Conservation (phyloP, 257 asterid genomes). For the Solanum corneliomulleri region DNA sequence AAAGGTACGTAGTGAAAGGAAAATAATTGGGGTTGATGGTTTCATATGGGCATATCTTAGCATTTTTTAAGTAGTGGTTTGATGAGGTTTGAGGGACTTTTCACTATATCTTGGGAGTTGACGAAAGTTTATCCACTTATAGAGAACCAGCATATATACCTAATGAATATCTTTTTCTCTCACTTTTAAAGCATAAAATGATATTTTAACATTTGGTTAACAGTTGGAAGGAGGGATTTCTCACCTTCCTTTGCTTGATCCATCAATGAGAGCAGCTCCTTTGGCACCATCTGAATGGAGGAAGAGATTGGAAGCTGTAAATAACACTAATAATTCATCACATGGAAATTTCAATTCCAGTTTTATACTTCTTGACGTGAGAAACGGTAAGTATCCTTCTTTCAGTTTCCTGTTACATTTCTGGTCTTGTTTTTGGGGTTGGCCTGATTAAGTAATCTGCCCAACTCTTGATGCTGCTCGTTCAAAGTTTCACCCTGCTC, state of each 20-base stretch:
- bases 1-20: neutral
- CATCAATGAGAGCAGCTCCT: slow-evolving; percentile 70
- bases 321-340: slow-evolving; percentile 16
- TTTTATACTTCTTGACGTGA: slow-evolving; percentile 71
- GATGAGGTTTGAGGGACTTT: neutral
- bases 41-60: neutral
- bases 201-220: slow-evolving; percentile 1
- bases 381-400: slow-evolving; percentile 54
- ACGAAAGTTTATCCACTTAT: neutral
- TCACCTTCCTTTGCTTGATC: slow-evolving; percentile 83
- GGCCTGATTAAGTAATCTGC: neutral
- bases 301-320: slow-evolving; percentile 48
- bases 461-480: neutral
- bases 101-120: neutral
- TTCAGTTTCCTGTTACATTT: neutral
- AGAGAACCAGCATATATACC: neutral
- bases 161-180: neutral
- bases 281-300: slow-evolving; percentile 90
- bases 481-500: neutral
- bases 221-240: slow-evolving; percentile 80
- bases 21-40: neutral
- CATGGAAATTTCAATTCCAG: slow-evolving; percentile 12
- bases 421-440: neutral
- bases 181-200: neutral
- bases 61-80: neutral